Evolutionary conservation across 768 basidiomycete genomes (phyloP).

Genomic region (Tricholoma matsutake): DNA sequence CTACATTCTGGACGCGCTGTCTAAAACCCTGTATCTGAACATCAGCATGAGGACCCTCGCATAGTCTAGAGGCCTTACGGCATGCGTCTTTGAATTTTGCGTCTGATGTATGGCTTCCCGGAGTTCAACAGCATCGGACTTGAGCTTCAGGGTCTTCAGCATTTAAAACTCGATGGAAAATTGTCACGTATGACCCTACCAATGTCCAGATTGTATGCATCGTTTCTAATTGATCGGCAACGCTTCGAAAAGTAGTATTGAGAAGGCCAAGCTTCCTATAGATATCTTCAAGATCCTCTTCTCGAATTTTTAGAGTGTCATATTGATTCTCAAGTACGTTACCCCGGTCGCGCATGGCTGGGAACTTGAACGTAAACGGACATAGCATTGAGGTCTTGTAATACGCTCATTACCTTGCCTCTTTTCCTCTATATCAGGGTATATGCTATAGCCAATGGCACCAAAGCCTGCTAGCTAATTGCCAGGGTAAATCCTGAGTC

Average conservation of each 20-base stretch:
- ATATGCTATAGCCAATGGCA: neutral
- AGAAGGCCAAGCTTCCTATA: neutral
- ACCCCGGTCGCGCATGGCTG: neutral
- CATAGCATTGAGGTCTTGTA: neutral
- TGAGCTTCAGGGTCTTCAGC: neutral
- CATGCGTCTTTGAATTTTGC: neutral
- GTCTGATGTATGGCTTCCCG: neutral
- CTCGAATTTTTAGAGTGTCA: neutral
- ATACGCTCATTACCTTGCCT: neutral
- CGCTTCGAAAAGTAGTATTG: neutral
- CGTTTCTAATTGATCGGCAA: neutral
- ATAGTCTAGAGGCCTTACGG: neutral
- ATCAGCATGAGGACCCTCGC: neutral
- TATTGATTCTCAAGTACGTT: neutral
- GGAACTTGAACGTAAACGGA: neutral
- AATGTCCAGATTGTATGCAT: constrained; percentile 6
- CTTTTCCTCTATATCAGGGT: neutral
- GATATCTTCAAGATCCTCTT: neutral
- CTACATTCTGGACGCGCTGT: neutral
- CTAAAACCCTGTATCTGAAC: neutral
- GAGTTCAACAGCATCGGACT: constrained; percentile 1
- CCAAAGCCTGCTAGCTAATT: neutral
- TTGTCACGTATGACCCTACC: neutral
- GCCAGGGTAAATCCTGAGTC: neutral
- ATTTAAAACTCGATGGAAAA: neutral